A percentile compares a stretch with the other conserved stretches of the same genome.
Conservation (phyloP, 305 asterid genomes). For the Plantago coronopus region DNA sequence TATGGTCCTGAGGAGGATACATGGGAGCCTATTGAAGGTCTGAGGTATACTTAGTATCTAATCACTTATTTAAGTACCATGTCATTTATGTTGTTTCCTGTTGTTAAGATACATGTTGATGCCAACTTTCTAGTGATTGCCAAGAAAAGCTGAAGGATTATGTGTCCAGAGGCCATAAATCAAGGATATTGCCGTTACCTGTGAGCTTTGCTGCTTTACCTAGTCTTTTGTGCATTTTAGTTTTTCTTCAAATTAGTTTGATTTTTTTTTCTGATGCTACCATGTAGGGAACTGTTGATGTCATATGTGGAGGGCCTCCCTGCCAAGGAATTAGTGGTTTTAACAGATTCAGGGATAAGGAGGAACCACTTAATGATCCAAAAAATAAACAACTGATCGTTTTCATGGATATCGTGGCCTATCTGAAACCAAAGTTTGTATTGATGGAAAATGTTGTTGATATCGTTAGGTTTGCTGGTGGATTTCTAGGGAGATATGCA, state of each 20-base stretch:
- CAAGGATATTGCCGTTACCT: conserved; percentile 65
- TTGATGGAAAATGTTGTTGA: conserved; percentile 93
- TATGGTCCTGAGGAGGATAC: conserved; percentile 70
- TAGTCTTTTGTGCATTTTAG: background rate
- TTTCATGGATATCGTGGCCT: conserved; percentile 65
- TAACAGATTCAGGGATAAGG: conserved; percentile 59
- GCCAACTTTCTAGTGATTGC: conserved; percentile 41
- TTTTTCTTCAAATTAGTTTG: conserved; percentile 2
- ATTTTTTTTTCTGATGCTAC: conserved; percentile 2
- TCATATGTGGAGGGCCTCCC: conserved; percentile 92
- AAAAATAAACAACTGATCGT: conserved; percentile 66
- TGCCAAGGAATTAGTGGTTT: conserved; percentile 97
- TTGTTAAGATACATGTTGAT: conserved; percentile 9
- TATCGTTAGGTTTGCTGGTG: conserved; percentile 52
- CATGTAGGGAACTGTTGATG: conserved; percentile 71
- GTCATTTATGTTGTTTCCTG: background rate
- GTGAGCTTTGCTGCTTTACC: conserved; percentile 36
- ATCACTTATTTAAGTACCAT: no score
- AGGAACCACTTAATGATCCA: conserved; percentile 52
- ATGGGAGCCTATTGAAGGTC: conserved; percentile 79
- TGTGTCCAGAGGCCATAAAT: conserved; percentile 46
- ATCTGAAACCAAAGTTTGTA: conserved; percentile 55
- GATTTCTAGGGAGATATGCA: conserved; percentile 74
- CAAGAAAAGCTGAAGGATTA: conserved; percentile 54
- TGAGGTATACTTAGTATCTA: conserved; percentile 42